Evolutionary conservation across 2,329 filamentous ascomycete genomes (phyloP).

Genomic region (Ilyonectria robusta): DNA sequence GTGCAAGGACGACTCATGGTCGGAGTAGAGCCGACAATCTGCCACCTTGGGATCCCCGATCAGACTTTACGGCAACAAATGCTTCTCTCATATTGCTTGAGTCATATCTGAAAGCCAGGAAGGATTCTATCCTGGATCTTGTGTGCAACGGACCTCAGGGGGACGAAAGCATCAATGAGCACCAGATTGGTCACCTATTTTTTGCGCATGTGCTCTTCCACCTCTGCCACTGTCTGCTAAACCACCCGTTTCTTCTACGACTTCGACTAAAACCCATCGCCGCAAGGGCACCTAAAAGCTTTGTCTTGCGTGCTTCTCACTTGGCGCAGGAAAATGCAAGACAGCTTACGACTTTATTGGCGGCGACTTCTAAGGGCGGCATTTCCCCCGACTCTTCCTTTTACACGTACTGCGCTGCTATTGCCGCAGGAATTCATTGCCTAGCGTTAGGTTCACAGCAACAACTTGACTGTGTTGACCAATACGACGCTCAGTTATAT

Average conservation of each 20-base stretch:
- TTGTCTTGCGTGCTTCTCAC: conserved; percentile 13
- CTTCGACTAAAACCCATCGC: conserved; percentile 53
- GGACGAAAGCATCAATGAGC: conserved; percentile 16
- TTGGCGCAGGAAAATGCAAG: conserved; percentile 23
- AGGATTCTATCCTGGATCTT: conserved; percentile 16
- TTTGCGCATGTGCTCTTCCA: conserved; percentile 35
- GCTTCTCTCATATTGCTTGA: conserved; percentile 30
- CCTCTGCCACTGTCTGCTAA: conserved; percentile 59
- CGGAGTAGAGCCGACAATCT: conserved; percentile 9
- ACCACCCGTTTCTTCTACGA: conserved; percentile 65
- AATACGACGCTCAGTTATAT: conserved; percentile 20
- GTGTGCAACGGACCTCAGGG: conserved; percentile 22
- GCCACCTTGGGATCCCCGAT: conserved; percentile 34
- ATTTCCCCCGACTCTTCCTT: conserved; percentile 29
- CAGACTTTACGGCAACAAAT: conserved; percentile 31
- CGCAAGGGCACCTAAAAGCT: conserved; percentile 21
- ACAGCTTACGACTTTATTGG: conserved; percentile 23
- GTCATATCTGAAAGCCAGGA: conserved; percentile 21
- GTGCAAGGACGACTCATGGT: conserved; percentile 26
- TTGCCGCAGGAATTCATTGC: conserved; percentile 32
- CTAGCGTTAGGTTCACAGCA: conserved; percentile 25
- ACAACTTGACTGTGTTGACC: conserved; percentile 10
- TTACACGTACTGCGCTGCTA: conserved; percentile 29
- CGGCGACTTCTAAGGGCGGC: conserved; percentile 4
- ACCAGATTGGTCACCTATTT: conserved; percentile 29